Evolutionary conservation across 1,284 basidiomycete species (phyloP), one percentile per base, ranked within the genome.

Genomic region (Pyrrhoderma lamaoense): DNA sequence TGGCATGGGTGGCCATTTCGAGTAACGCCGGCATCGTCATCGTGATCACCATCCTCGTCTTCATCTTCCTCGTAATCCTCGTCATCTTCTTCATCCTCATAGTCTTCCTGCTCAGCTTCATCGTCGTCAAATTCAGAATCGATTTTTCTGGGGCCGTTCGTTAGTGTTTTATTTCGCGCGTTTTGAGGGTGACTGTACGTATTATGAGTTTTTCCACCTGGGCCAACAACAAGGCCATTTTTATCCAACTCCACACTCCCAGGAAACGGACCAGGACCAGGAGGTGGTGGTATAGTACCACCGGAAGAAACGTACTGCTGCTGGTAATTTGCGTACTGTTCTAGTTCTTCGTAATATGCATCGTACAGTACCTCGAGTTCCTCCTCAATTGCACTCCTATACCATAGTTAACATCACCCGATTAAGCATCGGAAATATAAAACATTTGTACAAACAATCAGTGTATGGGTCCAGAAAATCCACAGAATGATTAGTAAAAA

Each of bases 311-410:
- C 86, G 70, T 92, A 93, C 69, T 85, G 89, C 78, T 93, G 87
- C 77, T 97, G 92, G 72, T 94, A 90, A 70, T 91, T 88, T 69
- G 93, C 94, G 79, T 98, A 98, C 74, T 89, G 85, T 79, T 97
- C 91, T 73, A 99, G 85, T 77, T 98, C 94, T 69, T 96, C 91
- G 80, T 98, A 98, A 80, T 99, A 99, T 74, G 93, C 91, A 77
- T 96, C 93, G 78, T 99, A 98, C 71, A 98, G 85, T 74, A 93
- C 90, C 76, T 97, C 92, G 68, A 99, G 85, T 77, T 99, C 95
- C 73, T 93, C 90, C 77, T 98, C 96, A 73, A 99, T 98, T 61
- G 94, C 93, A 73, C 87, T 84, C 60, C 90, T 92, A 65, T 56
- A 54, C 59, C 46, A 61, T 63, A 61, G 51, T 56, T 55, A 51